Evolutionary conservation across 495 filamentous ascomycete genomes (phyloP).

Genomic region (Talaromyces ruber): DNA sequence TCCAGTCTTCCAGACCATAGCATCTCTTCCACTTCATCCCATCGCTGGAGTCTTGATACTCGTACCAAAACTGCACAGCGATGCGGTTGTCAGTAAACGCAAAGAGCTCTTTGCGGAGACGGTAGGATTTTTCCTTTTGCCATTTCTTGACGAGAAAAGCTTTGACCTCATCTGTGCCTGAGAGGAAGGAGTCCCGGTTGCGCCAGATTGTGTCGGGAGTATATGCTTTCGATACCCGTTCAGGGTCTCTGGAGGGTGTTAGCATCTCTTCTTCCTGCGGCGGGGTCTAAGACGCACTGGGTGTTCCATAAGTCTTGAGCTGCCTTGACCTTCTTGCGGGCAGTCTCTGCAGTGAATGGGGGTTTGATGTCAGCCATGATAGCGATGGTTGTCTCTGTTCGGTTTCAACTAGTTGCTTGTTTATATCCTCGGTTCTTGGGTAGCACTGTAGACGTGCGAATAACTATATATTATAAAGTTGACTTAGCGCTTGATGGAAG

Average conservation of each 20-base stretch:
- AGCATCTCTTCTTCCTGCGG: background rate
- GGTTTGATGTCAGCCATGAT: conserved; percentile 53
- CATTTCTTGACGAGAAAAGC: conserved; percentile 71
- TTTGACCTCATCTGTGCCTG: conserved; percentile 60
- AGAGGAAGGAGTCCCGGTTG: conserved; percentile 64
- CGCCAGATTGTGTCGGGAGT: conserved; percentile 76
- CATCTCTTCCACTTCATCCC: conserved; percentile 76
- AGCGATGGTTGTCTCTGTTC: background rate
- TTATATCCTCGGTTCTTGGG: background rate
- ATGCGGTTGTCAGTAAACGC: conserved; percentile 48
- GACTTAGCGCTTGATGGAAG: background rate
- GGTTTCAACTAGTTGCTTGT: background rate
- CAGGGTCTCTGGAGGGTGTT: conserved; percentile 42
- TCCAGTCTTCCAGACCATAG: conserved; percentile 91
- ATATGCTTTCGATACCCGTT: conserved; percentile 61
- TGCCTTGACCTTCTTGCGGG: conserved; percentile 71
- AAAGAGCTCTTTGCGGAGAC: conserved; percentile 83
- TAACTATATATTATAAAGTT: background rate
- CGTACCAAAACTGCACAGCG: conserved; percentile 91
- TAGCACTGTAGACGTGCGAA: too few species aligned
- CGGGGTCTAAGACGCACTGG: conserved; percentile 41
- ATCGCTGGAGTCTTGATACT: conserved; percentile 64
- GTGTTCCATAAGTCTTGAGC: conserved; percentile 86
- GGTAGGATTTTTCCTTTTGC: conserved; percentile 63
- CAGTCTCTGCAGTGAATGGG: conserved; percentile 73